Percentiles rank a stretch among this genome's conserved stretches.
These are phyloP conservation scores for Cucumis hystrix DNA, from an alignment of 306 rosid genomes.

Conservation along the genomic window DNA sequence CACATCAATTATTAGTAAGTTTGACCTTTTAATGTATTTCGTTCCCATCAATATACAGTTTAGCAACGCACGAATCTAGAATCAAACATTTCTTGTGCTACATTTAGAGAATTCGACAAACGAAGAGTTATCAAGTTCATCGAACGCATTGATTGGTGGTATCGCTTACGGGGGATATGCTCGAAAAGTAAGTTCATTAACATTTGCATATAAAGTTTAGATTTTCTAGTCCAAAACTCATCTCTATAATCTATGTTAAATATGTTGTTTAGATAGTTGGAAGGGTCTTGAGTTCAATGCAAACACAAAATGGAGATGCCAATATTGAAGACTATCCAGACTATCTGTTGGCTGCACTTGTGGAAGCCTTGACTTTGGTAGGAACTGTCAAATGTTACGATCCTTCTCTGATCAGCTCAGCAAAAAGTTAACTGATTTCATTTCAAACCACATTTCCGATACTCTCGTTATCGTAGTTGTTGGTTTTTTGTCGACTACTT, in stretches of 20 bases:
- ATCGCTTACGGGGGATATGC: conserved; percentile 94
- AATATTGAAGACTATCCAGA: conserved; percentile 49
- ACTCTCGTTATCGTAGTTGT: neutral
- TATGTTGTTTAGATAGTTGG: conserved; percentile 56
- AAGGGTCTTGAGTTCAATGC: conserved; percentile 61
- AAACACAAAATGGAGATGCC: conserved; percentile 30
- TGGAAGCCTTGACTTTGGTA: conserved; percentile 66
- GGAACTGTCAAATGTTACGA: conserved; percentile 48
- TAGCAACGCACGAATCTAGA: neutral
- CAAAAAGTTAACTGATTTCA: neutral
- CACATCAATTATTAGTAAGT: conserved; percentile 20
- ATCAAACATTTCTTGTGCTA: neutral
- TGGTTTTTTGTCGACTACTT: neutral
- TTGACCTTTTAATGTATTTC: neutral
- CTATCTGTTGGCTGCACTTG: conserved; percentile 53
- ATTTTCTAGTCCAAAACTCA: neutral
- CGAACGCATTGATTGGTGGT: conserved; percentile 43
- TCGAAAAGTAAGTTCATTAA: conserved; percentile 41
- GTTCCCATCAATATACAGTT: neutral
- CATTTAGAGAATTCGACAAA: conserved; percentile 21
- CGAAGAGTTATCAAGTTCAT: conserved; percentile 15
- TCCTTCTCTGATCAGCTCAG: neutral
- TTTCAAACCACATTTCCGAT: neutral
- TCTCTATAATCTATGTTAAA: neutral
- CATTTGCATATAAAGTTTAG: neutral